These are phyloP conservation scores for Acanthamoeba quina DNA, from an alignment of 208 protist species.

Conservation along the genomic window DNA sequence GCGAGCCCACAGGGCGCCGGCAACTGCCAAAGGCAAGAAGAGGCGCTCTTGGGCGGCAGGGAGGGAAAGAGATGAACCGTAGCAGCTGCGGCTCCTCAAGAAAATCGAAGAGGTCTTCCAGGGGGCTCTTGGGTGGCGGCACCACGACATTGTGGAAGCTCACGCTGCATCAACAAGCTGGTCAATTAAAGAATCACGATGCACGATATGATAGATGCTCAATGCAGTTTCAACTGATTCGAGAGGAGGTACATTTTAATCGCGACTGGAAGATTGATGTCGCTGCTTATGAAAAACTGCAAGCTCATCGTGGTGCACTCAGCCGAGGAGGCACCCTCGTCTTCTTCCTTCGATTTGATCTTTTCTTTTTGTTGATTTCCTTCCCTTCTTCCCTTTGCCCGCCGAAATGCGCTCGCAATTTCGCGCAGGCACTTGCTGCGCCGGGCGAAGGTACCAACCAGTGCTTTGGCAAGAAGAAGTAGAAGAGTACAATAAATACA, in stretches of 20 bases:
- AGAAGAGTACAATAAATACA: no score
- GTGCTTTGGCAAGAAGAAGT: no score
- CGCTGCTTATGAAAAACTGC: constrained; percentile 37
- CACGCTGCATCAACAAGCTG: background rate
- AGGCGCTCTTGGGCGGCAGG: background rate
- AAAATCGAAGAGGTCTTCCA: constrained; percentile 62
- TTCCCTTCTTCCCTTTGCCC: no score
- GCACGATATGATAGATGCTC: no score
- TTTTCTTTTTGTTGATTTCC: no score
- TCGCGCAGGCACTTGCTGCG: no score
- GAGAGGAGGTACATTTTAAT: constrained; percentile 27
- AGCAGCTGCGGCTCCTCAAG: background rate
- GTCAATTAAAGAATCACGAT: no score
- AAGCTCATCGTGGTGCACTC: background rate
- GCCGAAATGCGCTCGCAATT: no score
- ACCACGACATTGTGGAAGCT: constrained; percentile 18
- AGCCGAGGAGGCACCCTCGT: background rate
- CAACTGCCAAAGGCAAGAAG: background rate
- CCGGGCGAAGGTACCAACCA: no score
- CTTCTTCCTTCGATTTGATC: no score
- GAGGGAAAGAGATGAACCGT: background rate
- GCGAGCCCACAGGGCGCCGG: background rate
- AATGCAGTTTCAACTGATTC: no score
- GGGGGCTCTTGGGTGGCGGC: background rate
- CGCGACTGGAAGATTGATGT: constrained; percentile 27